Percentiles rank a stretch among this genome's conserved stretches.
phyloP scores from a whole-genome alignment of 2,329 filamentous ascomycete species.

The Penicillium carneum region DNA sequence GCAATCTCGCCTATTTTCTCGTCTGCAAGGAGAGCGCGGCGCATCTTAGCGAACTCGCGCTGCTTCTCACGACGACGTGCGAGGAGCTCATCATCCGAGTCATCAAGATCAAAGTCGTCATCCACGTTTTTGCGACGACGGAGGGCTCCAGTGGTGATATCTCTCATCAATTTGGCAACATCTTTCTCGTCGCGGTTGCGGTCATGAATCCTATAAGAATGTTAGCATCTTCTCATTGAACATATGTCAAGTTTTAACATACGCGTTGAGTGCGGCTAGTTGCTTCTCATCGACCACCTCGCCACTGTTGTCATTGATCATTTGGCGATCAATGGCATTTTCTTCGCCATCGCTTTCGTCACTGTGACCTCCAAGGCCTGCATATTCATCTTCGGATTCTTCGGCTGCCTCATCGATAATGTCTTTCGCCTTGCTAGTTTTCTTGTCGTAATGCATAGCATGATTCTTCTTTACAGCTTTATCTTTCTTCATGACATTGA shows the following conservation, averaged over 20 bases:
- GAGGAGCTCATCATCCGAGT: slow-evolving; percentile 82
- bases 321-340: slow-evolving; percentile 77
- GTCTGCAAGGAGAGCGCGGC: slow-evolving; percentile 83
- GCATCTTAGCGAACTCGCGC: slow-evolving; percentile 88
- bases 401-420: slow-evolving; percentile 93
- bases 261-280: slow-evolving; percentile 87
- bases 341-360: slow-evolving; percentile 83
- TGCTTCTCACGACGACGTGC: slow-evolving; percentile 82
- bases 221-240: slow-evolving; percentile 32
- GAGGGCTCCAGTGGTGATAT: slow-evolving; percentile 87
- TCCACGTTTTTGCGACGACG: slow-evolving; percentile 77
- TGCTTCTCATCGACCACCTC: slow-evolving; percentile 80
- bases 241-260: slow-evolving; percentile 56
- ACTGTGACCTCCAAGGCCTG: slow-evolving; percentile 86
- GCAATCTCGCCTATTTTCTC: slow-evolving; percentile 91
- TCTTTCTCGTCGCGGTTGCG: slow-evolving; percentile 82
- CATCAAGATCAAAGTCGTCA: slow-evolving; percentile 82
- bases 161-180: slow-evolving; percentile 88
- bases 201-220: slow-evolving; percentile 71
- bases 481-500: slow-evolving; percentile 74
- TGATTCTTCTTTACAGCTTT: slow-evolving; percentile 66
- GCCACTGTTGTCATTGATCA: slow-evolving; percentile 85
- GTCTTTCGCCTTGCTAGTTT: slow-evolving; percentile 83
- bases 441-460: slow-evolving; percentile 73
- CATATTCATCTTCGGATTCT: slow-evolving; percentile 98